Conservation (phyloP, 495 filamentous ascomycete genomes). For the Lichenothelia convexa region DNA sequence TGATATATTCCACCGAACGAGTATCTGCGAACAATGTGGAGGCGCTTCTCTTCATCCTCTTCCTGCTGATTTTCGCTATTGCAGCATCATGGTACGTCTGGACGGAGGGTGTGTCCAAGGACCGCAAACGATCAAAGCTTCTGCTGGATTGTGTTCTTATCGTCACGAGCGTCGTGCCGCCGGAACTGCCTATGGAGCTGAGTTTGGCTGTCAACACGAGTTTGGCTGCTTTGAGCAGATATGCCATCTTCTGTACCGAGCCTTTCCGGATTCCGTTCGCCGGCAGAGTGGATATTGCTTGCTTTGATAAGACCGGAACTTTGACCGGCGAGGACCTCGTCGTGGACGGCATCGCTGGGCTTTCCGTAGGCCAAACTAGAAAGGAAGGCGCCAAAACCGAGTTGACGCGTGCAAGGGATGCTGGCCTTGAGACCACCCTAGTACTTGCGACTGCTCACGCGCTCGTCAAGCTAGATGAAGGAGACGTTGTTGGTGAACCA, state of each 20-base stretch:
- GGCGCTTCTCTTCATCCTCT: constrained; percentile 88
- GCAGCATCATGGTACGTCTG: constrained; percentile 99
- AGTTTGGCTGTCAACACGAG: constrained; percentile 97
- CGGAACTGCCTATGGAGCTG: constrained; percentile 95
- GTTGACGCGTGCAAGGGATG: constrained; percentile 43
- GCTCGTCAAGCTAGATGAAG: constrained; percentile 87
- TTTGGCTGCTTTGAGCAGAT: constrained; percentile 82
- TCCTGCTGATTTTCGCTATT: constrained; percentile 87
- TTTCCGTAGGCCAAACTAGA: constrained; percentile 52
- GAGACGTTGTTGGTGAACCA: constrained; percentile 90
- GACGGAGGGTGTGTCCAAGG: constrained; percentile 81
- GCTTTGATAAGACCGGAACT: constrained; percentile 98
- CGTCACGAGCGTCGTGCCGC: constrained; percentile 90
- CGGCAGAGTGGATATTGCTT: constrained; percentile 87
- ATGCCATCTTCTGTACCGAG: constrained; percentile 96
- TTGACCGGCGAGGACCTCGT: constrained; percentile 93
- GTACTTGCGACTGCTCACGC: constrained; percentile 93
- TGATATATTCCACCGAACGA: constrained; percentile 98
- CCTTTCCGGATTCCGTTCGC: constrained; percentile 98
- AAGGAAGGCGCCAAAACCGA: constrained; percentile 61
- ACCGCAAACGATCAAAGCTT: constrained; percentile 92
- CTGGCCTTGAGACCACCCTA: constrained; percentile 66
- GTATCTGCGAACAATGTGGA: constrained; percentile 95
- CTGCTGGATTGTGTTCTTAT: constrained; percentile 95
- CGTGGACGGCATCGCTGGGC: constrained; percentile 89